Percentiles rank a stretch among this genome's conserved stretches.
Conservation (phyloP, 148 eudicot genomes). For the Rhododendron ferrugineum region DNA sequence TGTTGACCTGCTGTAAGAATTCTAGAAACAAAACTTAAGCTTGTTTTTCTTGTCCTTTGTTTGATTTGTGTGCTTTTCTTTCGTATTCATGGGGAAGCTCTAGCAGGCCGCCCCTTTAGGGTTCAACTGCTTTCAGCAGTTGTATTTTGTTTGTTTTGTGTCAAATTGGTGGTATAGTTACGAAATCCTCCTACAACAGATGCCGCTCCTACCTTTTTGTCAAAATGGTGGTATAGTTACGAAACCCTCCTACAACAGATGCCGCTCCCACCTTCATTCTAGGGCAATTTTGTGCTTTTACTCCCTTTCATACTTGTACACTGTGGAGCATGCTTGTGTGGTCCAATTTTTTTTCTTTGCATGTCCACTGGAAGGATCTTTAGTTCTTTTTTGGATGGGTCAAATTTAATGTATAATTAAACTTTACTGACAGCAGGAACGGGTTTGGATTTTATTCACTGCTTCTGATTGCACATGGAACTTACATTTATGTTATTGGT, state of each 20-base stretch:
- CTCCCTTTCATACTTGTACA: not conserved
- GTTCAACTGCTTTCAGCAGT: not conserved
- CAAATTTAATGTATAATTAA: not conserved
- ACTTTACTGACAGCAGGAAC: not conserved
- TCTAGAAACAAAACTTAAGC: not conserved
- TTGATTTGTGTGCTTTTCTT: not conserved
- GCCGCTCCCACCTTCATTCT: not conserved
- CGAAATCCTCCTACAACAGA: not conserved
- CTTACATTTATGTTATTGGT: constrained; percentile 1
- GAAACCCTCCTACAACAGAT: not conserved
- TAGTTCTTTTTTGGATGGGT: not conserved
- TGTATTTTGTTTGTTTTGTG: not conserved
- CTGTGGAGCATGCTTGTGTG: not conserved
- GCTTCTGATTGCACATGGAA: not conserved
- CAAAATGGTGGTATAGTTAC: not conserved
- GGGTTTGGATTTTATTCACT: not conserved
- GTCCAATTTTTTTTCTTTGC: not conserved
- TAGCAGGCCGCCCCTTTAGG: not conserved
- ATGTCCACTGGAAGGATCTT: not conserved
- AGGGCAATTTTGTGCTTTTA: not conserved
- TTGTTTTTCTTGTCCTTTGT: not conserved
- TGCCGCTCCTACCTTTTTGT: not conserved
- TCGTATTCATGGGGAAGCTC: not conserved
- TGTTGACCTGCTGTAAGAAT: not conserved
- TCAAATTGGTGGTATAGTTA: not conserved